Evolutionary conservation across 352 stramenopile genomes (phyloP).

Genomic region (Phytophthora agathidicida): DNA sequence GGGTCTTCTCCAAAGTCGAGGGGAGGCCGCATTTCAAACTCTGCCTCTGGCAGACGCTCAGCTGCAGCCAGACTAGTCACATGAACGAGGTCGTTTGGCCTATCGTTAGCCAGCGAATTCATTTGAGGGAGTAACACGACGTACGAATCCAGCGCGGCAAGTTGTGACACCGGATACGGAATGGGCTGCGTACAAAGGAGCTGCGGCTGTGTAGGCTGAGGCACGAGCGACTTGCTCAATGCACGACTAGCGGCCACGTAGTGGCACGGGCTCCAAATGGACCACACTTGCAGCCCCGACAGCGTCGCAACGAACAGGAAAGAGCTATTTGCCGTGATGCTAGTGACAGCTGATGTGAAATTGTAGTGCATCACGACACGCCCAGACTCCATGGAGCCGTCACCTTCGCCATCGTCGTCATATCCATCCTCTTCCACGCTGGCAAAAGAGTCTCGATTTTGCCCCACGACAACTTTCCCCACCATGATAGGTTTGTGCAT

Average conservation of each 20-base stretch:
- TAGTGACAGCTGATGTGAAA: slow-evolving; percentile 67
- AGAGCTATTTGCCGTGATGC: slow-evolving; percentile 83
- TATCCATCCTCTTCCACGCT: slow-evolving; percentile 32
- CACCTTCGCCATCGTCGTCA: slow-evolving; percentile 14
- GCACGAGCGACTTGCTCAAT: slow-evolving; percentile 56
- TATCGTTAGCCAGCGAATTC: slow-evolving; percentile 14
- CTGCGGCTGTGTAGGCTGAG: slow-evolving; percentile 75
- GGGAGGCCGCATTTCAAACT: slow-evolving; percentile 61
- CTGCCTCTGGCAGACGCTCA: slow-evolving; percentile 53
- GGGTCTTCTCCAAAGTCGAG: slow-evolving; percentile 9
- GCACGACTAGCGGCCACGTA: slow-evolving; percentile 74
- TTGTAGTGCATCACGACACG: slow-evolving; percentile 88
- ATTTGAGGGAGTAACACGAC: slow-evolving; percentile 68
- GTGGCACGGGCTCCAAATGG: slow-evolving; percentile 88
- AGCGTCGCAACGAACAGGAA: slow-evolving; percentile 84
- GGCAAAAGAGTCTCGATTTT: slow-evolving; percentile 45
- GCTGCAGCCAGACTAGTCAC: slow-evolving; percentile 44
- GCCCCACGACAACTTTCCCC: slow-evolving; percentile 27
- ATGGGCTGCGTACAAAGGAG: slow-evolving; percentile 71
- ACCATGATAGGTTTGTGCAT: slow-evolving; percentile 53
- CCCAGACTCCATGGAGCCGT: slow-evolving; percentile 51
- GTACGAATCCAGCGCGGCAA: slow-evolving; percentile 80
- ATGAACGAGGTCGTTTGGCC: slow-evolving; percentile 46
- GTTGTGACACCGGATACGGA: slow-evolving; percentile 56
- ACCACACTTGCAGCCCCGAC: slow-evolving; percentile 80